Evolutionary conservation across 768 basidiomycete species (phyloP).

Genomic region (Baorangia bicolor): DNA sequence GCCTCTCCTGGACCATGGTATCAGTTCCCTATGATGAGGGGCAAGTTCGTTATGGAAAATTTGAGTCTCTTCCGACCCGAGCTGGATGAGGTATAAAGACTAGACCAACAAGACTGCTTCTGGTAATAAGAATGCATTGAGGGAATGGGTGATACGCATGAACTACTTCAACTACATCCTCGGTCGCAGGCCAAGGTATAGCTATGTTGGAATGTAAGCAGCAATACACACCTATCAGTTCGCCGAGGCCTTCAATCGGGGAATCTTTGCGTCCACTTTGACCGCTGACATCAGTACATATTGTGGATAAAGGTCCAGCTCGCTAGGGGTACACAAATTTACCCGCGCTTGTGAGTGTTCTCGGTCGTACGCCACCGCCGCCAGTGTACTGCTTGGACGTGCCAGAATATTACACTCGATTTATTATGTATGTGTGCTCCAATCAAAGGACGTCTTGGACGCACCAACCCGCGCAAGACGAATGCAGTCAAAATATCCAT

Average conservation of each 20-base stretch:
- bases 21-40: neutral
- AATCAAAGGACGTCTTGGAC: neutral
- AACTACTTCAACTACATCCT: neutral
- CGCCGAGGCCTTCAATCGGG: neutral
- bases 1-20: too few species aligned
- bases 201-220: neutral
- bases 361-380: neutral
- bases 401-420: too few species aligned
- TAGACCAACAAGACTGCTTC: neutral
- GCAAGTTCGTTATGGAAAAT: neutral
- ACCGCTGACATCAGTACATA: too few species aligned
- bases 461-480: neutral
- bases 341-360: neutral
- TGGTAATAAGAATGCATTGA: neutral
- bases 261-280: neutral
- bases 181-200: neutral
- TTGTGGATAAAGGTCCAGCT: too few species aligned
- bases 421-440: neutral
- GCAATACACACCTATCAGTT: too few species aligned
- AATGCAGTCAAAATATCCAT: neutral
- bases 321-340: neutral
- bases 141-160: neutral
- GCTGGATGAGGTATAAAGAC: neutral
- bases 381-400: neutral
- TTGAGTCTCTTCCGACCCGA: neutral